These are phyloP conservation scores for Fusarium vanettenii DNA, from an alignment of 2,329 filamentous ascomycete genomes.

Conservation along the genomic window DNA sequence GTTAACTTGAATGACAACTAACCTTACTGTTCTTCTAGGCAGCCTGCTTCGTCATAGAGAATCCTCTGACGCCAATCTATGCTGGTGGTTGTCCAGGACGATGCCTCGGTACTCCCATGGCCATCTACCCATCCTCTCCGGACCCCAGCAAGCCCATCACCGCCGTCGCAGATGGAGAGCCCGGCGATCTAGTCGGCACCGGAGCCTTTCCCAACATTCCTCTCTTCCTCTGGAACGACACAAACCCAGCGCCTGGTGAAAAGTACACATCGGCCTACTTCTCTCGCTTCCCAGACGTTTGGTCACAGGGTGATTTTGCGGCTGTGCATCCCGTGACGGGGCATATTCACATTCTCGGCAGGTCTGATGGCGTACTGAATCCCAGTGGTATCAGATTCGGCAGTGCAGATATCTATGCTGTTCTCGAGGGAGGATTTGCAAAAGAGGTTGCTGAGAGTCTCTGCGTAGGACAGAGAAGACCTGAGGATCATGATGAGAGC, in stretches of 20 bases:
- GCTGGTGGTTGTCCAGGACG: constrained; percentile 65
- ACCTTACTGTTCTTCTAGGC: constrained; percentile 50
- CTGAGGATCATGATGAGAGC: constrained; percentile 63
- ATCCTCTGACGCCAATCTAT: constrained; percentile 75
- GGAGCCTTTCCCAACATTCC: constrained; percentile 82
- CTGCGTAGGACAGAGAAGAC: constrained; percentile 81
- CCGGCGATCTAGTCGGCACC: constrained; percentile 81
- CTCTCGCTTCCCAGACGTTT: constrained; percentile 72
- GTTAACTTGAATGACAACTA: background rate
- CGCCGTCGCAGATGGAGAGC: constrained; percentile 66
- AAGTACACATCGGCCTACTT: constrained; percentile 73
- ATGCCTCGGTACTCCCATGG: constrained; percentile 61
- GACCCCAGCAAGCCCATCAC: constrained; percentile 60
- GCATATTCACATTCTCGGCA: constrained; percentile 73
- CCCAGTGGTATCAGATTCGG: constrained; percentile 84
- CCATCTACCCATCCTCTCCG: constrained; percentile 65
- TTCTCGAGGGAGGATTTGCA: constrained; percentile 75
- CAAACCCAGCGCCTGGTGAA: constrained; percentile 58
- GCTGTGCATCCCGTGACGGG: constrained; percentile 75
- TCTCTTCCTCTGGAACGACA: constrained; percentile 72
- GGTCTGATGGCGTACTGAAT: constrained; percentile 84
- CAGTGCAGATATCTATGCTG: constrained; percentile 81
- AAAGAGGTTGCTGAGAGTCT: constrained; percentile 76
- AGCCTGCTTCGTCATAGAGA: constrained; percentile 71
- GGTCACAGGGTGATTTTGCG: constrained; percentile 88